These are phyloP conservation scores for Xylaria castorea DNA, from an alignment of 495 filamentous ascomycete genomes.

Conservation along the genomic window DNA sequence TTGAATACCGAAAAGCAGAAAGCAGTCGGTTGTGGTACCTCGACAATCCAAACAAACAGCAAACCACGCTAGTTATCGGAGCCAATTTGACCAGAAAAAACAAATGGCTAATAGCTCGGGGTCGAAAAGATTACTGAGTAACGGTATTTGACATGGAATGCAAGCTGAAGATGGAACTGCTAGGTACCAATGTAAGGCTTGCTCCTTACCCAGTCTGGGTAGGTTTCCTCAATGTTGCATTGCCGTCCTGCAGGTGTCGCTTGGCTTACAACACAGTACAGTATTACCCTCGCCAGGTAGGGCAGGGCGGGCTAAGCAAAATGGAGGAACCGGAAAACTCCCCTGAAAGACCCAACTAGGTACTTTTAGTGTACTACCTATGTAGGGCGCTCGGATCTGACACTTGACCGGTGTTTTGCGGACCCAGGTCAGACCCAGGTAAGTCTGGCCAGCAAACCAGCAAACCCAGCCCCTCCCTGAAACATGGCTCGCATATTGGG, in stretches of 20 bases:
- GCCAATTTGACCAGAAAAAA: too few relatives aligned
- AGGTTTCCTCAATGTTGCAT: not conserved
- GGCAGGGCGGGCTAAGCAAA: not conserved
- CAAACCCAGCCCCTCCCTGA: conserved; percentile 12
- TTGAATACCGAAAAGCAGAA: not conserved
- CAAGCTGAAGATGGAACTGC: not conserved
- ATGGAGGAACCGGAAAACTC: not conserved
- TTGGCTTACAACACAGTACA: not conserved
- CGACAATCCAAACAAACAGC: too few relatives aligned
- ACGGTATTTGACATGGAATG: not conserved
- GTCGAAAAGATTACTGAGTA: not conserved
- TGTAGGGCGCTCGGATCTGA: conserved; percentile 21
- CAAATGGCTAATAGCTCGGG: too few relatives aligned
- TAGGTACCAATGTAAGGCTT: not conserved
- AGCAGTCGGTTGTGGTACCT: not conserved
- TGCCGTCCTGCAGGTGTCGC: conserved; percentile 2
- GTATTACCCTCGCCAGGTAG: not conserved
- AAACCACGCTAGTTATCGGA: not conserved
- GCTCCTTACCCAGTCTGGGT: not conserved
- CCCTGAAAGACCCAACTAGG: conserved; percentile 13
- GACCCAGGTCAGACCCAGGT: too few relatives aligned
- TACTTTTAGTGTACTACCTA: conserved; percentile 20
- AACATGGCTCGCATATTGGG: conserved; percentile 15
- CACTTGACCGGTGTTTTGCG: conserved; percentile 7
- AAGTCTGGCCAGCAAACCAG: conserved; percentile 9